These are phyloP conservation scores for Cephaloascus albidus DNA, from an alignment of 805 yeast species.

Conservation along the genomic window DNA sequence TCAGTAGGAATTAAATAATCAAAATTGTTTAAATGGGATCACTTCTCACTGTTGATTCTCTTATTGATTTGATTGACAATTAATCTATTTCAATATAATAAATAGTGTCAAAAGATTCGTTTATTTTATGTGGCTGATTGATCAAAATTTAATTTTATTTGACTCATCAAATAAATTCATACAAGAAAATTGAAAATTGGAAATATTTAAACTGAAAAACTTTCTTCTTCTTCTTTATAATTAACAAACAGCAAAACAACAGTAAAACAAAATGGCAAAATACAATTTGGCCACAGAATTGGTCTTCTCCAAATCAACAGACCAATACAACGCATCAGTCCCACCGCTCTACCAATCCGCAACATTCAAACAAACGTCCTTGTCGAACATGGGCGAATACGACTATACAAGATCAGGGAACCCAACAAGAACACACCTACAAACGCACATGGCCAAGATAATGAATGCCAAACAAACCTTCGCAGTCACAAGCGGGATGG, in stretches of 20 bases:
- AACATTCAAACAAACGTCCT: slow-evolving; percentile 78
- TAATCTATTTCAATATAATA: too few relatives aligned
- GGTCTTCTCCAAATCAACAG: slow-evolving; percentile 51
- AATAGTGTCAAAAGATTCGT: too few relatives aligned
- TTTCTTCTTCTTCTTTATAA: background rate
- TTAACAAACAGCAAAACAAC: slow-evolving; percentile 1
- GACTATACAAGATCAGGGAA: slow-evolving; percentile 88
- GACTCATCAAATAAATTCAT: too few relatives aligned
- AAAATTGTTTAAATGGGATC: too few relatives aligned
- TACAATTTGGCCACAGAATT: slow-evolving; percentile 63
- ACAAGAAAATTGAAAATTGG: too few relatives aligned
- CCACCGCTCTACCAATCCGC: slow-evolving; percentile 91
- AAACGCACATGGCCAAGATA: slow-evolving; percentile 66
- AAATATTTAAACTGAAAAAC: too few relatives aligned
- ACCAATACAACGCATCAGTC: slow-evolving; percentile 69
- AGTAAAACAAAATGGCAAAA: slow-evolving; percentile 11
- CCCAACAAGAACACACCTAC: slow-evolving; percentile 81
- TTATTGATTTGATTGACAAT: too few relatives aligned
- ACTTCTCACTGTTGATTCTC: too few relatives aligned
- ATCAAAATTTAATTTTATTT: too few relatives aligned
- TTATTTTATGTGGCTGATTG: too few relatives aligned
- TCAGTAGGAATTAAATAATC: too few relatives aligned
- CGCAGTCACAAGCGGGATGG: slow-evolving; percentile 90
- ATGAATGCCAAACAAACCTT: slow-evolving; percentile 71
- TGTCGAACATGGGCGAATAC: slow-evolving; percentile 61